Evolutionary conservation across 1,284 basidiomycete species (phyloP), one percentile per base, ranked within the genome.

Genomic region (Singerocomus rubriflavus): DNA sequence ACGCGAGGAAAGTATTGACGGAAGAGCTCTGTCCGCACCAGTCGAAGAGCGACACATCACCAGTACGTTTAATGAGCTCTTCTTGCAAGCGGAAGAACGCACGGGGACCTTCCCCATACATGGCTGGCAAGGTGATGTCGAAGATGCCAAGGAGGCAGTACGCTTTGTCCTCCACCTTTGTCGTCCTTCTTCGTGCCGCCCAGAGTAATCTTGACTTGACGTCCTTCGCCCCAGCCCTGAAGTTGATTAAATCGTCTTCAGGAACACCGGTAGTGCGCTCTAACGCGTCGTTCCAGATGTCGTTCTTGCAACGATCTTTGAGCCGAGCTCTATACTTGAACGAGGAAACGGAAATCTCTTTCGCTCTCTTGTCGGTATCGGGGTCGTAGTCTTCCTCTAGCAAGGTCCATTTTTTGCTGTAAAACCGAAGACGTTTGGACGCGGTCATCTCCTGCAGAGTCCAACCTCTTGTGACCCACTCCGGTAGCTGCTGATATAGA

Each of bases 401-500:
- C 11, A 11, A n/a, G 6, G 10, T 1, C 32, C 33, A n/a, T n/a
- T n/a, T n/a, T n/a, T n/a, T n/a, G n/a, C n/a, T n/a, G n/a, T n/a
- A n/a, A 34, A 34, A 34, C 33, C 33, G 9, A 16, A 34, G 33
- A 16, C 9, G 17, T 25, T 25, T 37, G 6, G 6, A 37, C 12
- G 11, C 21, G 36, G 4, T 5, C 12, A 25, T 37, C 7, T 38
- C 36, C 21, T 14, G 21, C 6, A 25, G 14, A 17, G 21, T 26
- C 17, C 21, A 8, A 3, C 21, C 12, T 12, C 4, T 25, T 26
- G 11, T 26, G 13, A 26, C 37, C 13, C 21, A 14, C n/a, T n/a
- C n/a, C 0, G 61, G 62, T 14, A 51, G 26, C 3, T 44, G 37
- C 27, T 37, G 51, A 14, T 54, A 53, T 44, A 16, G 41, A 1